These are phyloP conservation scores for Aspergillus phoenicis DNA, from an alignment of 2,329 filamentous ascomycete species.

Conservation along the genomic window DNA sequence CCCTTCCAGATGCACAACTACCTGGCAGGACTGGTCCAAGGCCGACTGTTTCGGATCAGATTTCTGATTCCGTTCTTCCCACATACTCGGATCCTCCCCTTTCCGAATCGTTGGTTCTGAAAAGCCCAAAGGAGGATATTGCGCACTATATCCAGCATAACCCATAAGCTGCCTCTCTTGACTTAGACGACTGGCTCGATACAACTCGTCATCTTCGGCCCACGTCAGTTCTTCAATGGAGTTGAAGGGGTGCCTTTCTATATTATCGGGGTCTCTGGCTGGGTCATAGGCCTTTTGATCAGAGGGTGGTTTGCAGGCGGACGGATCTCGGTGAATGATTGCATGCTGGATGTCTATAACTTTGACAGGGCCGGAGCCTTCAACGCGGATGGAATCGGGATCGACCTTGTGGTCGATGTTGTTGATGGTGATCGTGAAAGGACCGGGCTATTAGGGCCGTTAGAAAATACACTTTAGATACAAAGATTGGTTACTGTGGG, in stretches of 20 bases:
- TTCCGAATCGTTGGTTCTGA: constrained; percentile 4
- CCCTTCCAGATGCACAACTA: constrained; percentile 42
- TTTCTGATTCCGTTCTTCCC: background rate
- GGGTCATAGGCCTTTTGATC: constrained; percentile 2
- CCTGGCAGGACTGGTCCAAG: constrained; percentile 36
- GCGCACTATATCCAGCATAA: no score
- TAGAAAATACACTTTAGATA: no score
- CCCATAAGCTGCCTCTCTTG: no score
- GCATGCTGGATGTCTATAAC: constrained; percentile 66
- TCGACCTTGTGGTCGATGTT: constrained; percentile 58
- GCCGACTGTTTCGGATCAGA: no score
- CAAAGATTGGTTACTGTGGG: no score
- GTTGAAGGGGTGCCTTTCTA: no score
- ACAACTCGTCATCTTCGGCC: no score
- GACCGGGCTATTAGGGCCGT: constrained; percentile 46
- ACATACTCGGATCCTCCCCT: constrained; percentile 19
- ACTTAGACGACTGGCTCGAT: no score
- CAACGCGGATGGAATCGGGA: constrained; percentile 61
- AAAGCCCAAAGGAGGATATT: no score
- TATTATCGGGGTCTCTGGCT: no score
- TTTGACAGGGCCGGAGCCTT: constrained; percentile 59
- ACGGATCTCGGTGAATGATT: constrained; percentile 59
- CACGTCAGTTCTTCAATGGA: no score
- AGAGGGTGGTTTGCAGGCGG: constrained; percentile 24
- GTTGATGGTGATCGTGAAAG: constrained; percentile 59